Conservation (phyloP, 257 asterid species). For the Cynanchum wilfordii region DNA sequence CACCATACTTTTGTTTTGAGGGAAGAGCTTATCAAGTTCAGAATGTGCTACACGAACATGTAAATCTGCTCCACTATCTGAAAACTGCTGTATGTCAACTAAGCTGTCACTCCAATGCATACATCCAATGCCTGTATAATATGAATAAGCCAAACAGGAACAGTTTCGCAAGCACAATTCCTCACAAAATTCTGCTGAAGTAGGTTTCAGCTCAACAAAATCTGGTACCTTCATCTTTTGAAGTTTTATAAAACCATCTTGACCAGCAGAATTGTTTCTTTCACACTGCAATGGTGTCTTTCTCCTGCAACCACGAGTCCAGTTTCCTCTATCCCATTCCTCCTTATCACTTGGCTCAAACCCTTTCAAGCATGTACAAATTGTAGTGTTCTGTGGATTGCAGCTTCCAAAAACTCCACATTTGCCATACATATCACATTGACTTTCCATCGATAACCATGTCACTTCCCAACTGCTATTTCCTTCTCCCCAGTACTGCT, state of each 20-base stretch:
- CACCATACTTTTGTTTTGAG: no score
- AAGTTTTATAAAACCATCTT: conserved; percentile 42
- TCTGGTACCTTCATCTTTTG: conserved; percentile 36
- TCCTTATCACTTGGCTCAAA: conserved; percentile 29
- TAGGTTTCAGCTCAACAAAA: conserved; percentile 19
- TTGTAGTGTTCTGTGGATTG: conserved; percentile 29
- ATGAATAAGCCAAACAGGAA: conserved; percentile 29
- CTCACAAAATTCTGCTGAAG: conserved; percentile 30
- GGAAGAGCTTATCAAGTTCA: conserved; percentile 31
- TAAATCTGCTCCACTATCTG: conserved; percentile 31
- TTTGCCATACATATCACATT: conserved; percentile 18
- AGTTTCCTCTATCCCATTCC: conserved; percentile 48
- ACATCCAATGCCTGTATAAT: conserved; percentile 21
- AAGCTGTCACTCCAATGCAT: conserved; percentile 26
- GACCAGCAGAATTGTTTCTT: conserved; percentile 7
- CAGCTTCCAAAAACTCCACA: conserved; percentile 55
- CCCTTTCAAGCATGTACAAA: conserved; percentile 51
- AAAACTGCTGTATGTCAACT: conserved; percentile 38
- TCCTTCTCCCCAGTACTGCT: background rate
- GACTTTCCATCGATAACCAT: background rate
- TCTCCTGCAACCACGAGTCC: conserved; percentile 54
- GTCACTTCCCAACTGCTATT: conserved; percentile 7
- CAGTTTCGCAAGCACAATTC: conserved; percentile 27
- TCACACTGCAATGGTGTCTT: conserved; percentile 32
- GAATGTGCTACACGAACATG: conserved; percentile 41